Percentiles rank a stretch among this genome's conserved stretches.
Evolutionary conservation across 495 filamentous ascomycete genomes (phyloP).

Genomic region (Hypomontagnella submonticulosa): DNA sequence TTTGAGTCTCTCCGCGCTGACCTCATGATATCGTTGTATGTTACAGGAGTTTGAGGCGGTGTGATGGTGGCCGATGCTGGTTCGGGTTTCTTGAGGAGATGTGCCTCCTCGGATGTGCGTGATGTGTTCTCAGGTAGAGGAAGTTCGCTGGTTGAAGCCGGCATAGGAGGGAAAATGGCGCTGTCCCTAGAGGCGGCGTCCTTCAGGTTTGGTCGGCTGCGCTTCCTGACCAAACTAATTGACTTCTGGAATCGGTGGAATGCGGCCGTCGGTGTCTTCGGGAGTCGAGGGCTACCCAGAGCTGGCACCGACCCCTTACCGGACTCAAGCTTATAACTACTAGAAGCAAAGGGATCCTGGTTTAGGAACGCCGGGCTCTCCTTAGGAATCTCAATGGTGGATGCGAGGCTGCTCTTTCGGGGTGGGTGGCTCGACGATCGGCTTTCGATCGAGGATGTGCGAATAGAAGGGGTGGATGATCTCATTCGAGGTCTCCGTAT

Average conservation of each 20-base stretch:
- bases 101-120: conserved; percentile 22
- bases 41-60: conserved; percentile 50
- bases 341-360: conserved; percentile 60
- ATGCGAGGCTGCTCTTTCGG: conserved; percentile 48
- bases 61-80: conserved; percentile 24
- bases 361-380: conserved; percentile 56
- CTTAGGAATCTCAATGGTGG: conserved; percentile 50
- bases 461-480: conserved; percentile 47
- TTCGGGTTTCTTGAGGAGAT: conserved; percentile 28
- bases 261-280: conserved; percentile 53
- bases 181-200: conserved; percentile 39
- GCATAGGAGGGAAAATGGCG: conserved; percentile 26
- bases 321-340: conserved; percentile 50
- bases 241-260: conserved; percentile 58
- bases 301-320: conserved; percentile 27
- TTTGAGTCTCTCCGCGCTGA: conserved; percentile 52
- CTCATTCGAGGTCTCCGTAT: conserved; percentile 46
- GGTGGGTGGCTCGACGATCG: conserved; percentile 34
- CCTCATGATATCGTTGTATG: conserved; percentile 53
- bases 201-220: conserved; percentile 57
- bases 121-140: conserved; percentile 32
- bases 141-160: conserved; percentile 39
- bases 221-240: conserved; percentile 58
- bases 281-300: conserved; percentile 38
- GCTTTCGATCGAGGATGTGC: conserved; percentile 20